These are phyloP conservation scores for Gonium pectorale DNA, from an alignment of 139 green algal species.

Conservation along the genomic window DNA sequence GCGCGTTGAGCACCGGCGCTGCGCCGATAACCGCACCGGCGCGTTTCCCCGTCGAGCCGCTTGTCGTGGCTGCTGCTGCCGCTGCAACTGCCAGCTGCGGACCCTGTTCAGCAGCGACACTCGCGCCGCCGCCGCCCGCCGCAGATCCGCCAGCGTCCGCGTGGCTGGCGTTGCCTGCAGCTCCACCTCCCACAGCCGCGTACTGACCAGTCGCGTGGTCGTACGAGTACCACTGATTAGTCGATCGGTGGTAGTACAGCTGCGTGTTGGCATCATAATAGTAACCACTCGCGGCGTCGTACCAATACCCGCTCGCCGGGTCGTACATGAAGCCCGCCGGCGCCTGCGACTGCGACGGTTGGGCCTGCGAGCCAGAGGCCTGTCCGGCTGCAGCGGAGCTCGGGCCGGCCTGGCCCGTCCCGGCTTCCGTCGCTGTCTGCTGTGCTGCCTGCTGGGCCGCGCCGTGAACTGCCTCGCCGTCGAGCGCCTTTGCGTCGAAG, in stretches of 20 bases:
- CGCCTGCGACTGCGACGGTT: conserved; percentile 14
- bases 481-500: neutral
- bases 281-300: conserved; percentile 70
- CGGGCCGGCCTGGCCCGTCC: neutral
- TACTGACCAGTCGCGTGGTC: conserved; percentile 68
- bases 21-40: conserved; percentile 49
- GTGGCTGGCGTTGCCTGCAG: no score
- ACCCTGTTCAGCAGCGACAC: neutral
- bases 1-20: conserved; percentile 44
- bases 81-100: no score
- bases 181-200: conserved; percentile 15
- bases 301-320: conserved; percentile 75
- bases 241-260: conserved; percentile 65
- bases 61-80: neutral
- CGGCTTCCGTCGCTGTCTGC: no score
- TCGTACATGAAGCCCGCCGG: conserved; percentile 67
- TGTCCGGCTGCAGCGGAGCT: no score
- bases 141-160: neutral
- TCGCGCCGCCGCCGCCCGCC: neutral
- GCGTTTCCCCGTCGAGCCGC: neutral
- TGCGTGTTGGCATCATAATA: conserved; percentile 82
- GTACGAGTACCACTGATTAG: conserved; percentile 68
- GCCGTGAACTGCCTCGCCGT: neutral
- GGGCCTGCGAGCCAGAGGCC: neutral
- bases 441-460: neutral